Evolutionary conservation across 2,329 filamentous ascomycete genomes (phyloP).

Genomic region (Aspergillus ochraceoroseus): DNA sequence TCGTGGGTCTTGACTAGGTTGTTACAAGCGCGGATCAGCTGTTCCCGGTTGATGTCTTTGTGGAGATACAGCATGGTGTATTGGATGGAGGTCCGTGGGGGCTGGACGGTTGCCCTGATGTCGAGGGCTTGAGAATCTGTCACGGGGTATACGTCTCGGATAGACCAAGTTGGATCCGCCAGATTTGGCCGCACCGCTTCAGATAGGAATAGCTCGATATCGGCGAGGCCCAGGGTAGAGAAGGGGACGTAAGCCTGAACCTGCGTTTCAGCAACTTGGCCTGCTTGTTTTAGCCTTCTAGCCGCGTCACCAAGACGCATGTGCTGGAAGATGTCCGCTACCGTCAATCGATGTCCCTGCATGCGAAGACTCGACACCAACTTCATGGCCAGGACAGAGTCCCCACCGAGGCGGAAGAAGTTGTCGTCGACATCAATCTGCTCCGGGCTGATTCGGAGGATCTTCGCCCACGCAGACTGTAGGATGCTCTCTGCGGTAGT

Average conservation of each 20-base stretch:
- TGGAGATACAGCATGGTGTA: conserved; percentile 61
- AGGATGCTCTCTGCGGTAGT: conserved; percentile 38
- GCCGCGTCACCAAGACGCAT: conserved; percentile 52
- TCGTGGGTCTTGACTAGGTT: conserved; percentile 55
- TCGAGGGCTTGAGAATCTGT: conserved; percentile 57
- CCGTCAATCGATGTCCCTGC: conserved; percentile 43
- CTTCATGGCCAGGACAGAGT: conserved; percentile 58
- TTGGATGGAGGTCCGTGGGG: conserved; percentile 58
- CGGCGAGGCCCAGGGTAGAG: conserved; percentile 42
- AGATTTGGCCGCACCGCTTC: conserved; percentile 48
- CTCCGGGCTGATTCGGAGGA: conserved; percentile 27
- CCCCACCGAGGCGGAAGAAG: conserved; percentile 58
- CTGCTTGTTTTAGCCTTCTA: conserved; percentile 19
- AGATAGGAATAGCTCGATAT: conserved; percentile 43
- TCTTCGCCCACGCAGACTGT: conserved; percentile 29
- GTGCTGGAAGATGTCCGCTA: conserved; percentile 49
- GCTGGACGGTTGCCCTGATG: conserved; percentile 53
- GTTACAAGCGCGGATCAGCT: conserved; percentile 40
- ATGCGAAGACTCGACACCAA: conserved; percentile 46
- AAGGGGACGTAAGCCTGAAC: conserved; percentile 45
- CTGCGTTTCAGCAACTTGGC: neutral
- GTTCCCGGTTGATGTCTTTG: conserved; percentile 43
- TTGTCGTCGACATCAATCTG: conserved; percentile 53
- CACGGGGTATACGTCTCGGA: conserved; percentile 55
- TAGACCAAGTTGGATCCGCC: conserved; percentile 44